Evolutionary conservation across 208 protist species (phyloP), one percentile per base, ranked within the genome.

Genomic region (Trypanosoma vivax): DNA sequence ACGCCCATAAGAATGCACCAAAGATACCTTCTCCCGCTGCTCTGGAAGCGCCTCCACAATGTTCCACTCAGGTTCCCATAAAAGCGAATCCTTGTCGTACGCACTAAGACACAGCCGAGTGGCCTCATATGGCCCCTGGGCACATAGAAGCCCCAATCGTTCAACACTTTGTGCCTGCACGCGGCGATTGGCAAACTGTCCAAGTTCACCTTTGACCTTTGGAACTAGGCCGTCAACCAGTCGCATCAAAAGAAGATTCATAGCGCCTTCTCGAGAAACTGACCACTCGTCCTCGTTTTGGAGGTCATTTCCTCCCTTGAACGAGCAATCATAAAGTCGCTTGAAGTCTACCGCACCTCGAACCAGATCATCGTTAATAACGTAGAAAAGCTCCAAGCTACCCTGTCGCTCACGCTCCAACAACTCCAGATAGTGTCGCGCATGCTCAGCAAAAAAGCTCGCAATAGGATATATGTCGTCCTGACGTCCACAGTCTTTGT

Each of bases 61-160:
- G 65, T 93, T 93, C 80, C 81, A 90, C 52, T 85, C 69, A 18
- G 76, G 72, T 25, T 90, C 73, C 86, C 86, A 93, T 42, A 68
- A 47, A 4, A 76, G 65, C 46, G 63, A 60, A 2, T 67, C 60
- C 0, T 67, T 65, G 41, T 71, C 63, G 50, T 74, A 93, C 50
- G 61, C 65, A 23, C 76, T 72, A 28, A 90, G 48, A 41, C 52
- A 45, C 25, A 93, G 59, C 5, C 63, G 50, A 9, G 86, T 93
- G 3, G 62, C 50, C 19, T 84, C 62, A 56, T 90, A 93, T 0
- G 82, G 73, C 3, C 82, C 82, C 21, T 85, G 52, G 0, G 70
- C 54, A 55, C 86, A 93, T 25, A 88, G 51, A 2, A 50, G 41
- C 21, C 62, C 75, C 7, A 93, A 65, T 14, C 73, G 73, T 53